Evolutionary conservation across 139 green algal genomes (phyloP), one percentile per base, ranked within the genome.

Genomic region (Volvox reticuliferus): DNA sequence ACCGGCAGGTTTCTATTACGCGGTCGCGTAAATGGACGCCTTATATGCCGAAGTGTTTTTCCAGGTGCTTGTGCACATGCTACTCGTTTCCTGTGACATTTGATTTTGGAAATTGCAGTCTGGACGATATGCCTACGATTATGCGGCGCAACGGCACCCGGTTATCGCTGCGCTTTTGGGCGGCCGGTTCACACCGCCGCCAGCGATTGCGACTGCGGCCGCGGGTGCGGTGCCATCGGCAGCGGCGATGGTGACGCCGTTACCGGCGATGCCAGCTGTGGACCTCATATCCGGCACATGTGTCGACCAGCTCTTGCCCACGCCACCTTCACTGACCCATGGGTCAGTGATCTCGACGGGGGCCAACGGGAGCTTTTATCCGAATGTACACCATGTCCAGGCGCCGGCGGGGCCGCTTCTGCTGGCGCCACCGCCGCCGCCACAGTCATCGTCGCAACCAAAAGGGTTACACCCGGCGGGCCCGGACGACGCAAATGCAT

Each of bases 121-220:
- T 2, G 86, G 86, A 1, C 28, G 13, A 6, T 36, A 16, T 0
- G 30, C 80, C 26, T 89, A 79, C 44, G 81, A 92, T 61, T 85
- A 86, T 33, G 68, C 88, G 6, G 50, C 69, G 5, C 62, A 78
- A 26, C 71, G 73, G 71, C 68, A 89, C 81, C 50, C 81, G 12
- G 18, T 30, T 12, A 65, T 92, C 0, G 79, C 79, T 16, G 35
- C 79, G n/a, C 67, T 92, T 37, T 68, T 92, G 18, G 88, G 79
- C 65, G 30, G 50, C n/a, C 69, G 44, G 44, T 5, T 9, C 44
- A 55, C 9, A 55, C 44, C 44, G 44, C 44, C 9, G 44, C 44
- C 5, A 55, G 44, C 44, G 44, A 55, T 55, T 55, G 44, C 44
- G 44, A 5, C 44, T 55, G 44, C 44, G 44, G 44, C 86, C 28